Conservation (phyloP, 352 stramenopile genomes). For the Pythium angustatum region DNA sequence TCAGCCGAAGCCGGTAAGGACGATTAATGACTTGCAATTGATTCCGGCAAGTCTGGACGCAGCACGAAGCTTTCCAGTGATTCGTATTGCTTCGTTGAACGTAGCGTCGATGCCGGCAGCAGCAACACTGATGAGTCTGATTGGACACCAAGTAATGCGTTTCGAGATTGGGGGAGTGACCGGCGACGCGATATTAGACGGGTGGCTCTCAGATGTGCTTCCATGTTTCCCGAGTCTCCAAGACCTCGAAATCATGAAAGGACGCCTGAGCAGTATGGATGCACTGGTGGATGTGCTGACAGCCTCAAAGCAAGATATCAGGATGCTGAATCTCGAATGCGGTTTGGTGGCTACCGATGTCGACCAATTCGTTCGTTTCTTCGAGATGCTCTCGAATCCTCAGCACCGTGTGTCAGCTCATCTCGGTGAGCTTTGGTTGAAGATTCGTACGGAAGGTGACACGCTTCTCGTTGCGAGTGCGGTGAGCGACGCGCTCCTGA, state of each 20-base stretch:
- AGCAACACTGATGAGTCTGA: neutral
- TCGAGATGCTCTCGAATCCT: neutral
- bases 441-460: neutral
- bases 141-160: too few relatives aligned
- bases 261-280: neutral
- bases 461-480: neutral
- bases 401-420: neutral
- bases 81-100: neutral
- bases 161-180: too few relatives aligned
- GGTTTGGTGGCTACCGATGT: neutral
- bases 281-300: neutral
- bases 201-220: neutral
- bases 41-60: too few relatives aligned
- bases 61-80: constrained; percentile 1
- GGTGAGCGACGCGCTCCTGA: neutral
- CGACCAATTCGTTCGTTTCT: neutral
- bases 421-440: neutral
- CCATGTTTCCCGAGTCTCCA: neutral
- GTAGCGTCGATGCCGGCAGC: neutral
- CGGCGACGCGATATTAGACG: too few relatives aligned
- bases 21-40: too few relatives aligned
- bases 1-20: neutral
- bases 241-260: neutral
- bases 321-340: neutral
- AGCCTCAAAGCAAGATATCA: neutral